phyloP scores from a whole-genome alignment of 257 asterid genomes.

The Capsicum rhomboideum region DNA sequence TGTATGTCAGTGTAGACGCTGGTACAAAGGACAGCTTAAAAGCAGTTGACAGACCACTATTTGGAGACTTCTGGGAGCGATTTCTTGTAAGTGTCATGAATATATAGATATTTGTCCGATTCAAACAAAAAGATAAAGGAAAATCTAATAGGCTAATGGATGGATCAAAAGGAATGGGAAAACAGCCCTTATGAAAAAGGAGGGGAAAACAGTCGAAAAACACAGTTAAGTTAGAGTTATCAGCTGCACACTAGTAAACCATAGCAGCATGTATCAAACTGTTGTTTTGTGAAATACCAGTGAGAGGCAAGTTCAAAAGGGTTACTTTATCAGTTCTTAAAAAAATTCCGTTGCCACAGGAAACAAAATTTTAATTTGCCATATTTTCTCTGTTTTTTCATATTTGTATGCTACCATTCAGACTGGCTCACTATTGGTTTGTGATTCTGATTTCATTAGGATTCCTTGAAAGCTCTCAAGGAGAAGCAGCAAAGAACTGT shows the following conservation, averaged over 20 bases:
- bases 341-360: neutral
- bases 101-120: neutral
- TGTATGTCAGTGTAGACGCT: constrained; percentile 98
- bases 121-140: neutral
- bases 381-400: neutral
- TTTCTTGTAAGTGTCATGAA: constrained; percentile 53
- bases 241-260: neutral
- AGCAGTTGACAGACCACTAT: constrained; percentile 95
- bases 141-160: neutral
- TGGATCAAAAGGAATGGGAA: neutral
- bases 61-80: constrained; percentile 99
- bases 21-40: constrained; percentile 96
- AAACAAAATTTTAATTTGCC: neutral
- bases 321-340: neutral
- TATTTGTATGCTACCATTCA: neutral
- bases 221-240: neutral
- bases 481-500: constrained; percentile 95
- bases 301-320: neutral
- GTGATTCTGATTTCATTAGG: constrained; percentile 31
- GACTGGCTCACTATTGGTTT: neutral
- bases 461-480: constrained; percentile 77
- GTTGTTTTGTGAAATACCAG: neutral
- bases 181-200: neutral
- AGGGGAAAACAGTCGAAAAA: neutral
- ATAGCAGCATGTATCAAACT: neutral